Evolutionary conservation across 208 protist species (phyloP).

Genomic region (Acanthamoeba sp.): DNA sequence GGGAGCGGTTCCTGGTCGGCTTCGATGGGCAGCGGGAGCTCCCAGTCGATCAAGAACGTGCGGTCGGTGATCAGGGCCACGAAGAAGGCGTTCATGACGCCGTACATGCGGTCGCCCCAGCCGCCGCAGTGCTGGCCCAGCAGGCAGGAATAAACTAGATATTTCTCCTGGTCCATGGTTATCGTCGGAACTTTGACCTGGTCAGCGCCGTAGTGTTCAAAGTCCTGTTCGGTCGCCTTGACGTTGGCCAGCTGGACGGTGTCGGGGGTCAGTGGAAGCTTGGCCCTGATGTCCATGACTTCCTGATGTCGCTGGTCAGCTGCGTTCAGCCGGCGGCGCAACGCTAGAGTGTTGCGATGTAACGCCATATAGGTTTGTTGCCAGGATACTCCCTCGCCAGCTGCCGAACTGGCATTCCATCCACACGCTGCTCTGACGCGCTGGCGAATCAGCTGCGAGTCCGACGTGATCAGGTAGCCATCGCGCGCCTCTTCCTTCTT

Average conservation of each 20-base stretch:
- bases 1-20: neutral
- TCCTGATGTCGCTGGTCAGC: neutral
- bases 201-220: neutral
- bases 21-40: neutral
- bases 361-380: neutral
- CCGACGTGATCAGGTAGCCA: conserved; percentile 10
- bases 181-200: neutral
- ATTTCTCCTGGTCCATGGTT: neutral
- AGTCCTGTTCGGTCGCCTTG: neutral
- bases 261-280: neutral
- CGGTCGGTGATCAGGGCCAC: conserved; percentile 3
- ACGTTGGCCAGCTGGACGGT: neutral
- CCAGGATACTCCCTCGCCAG: neutral
- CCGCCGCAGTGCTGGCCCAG: conserved; percentile 7
- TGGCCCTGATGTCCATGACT: neutral
- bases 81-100: conserved; percentile 44
- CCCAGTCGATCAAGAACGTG: conserved; percentile 20
- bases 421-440: neutral
- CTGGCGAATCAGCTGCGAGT: neutral
- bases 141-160: conserved; percentile 3
- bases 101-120: conserved; percentile 19
- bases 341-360: neutral
- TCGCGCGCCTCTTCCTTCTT: neutral
- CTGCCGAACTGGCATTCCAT: too few relatives aligned
- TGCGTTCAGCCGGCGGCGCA: neutral